These are phyloP conservation scores for Dendrobium nobile DNA, from an alignment of 106 monocot genomes.

Conservation along the genomic window DNA sequence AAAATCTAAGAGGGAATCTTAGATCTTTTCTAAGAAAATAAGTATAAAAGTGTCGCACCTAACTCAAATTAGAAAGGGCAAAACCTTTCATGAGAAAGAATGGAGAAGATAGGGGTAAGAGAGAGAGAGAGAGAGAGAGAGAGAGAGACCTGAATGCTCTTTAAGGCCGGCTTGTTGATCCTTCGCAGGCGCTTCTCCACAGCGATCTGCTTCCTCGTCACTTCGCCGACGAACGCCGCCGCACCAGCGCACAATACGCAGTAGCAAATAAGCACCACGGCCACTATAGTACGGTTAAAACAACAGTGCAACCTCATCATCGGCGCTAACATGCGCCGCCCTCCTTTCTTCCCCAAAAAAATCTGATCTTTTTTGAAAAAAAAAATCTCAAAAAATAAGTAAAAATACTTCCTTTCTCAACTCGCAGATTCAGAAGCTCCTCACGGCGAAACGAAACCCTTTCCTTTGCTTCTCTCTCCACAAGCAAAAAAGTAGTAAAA, in stretches of 20 bases:
- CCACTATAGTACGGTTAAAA: background rate
- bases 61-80: background rate
- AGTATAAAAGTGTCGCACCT: background rate
- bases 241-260: constrained; percentile 25
- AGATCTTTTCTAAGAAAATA: background rate
- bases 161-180: constrained; percentile 67
- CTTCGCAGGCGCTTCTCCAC: constrained; percentile 46
- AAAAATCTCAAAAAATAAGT: background rate
- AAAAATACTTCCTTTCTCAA: background rate
- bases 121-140: background rate
- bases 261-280: constrained; percentile 9
- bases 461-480: background rate
- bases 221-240: background rate
- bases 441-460: background rate
- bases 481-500: background rate
- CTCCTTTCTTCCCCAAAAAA: background rate
- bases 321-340: constrained; percentile 18
- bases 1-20: background rate
- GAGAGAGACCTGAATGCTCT: constrained; percentile 52
- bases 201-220: constrained; percentile 15
- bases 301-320: background rate
- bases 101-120: too few species aligned
- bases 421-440: background rate
- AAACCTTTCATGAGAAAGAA: constrained; percentile 1
- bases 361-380: background rate